A percentile compares a stretch with the other conserved stretches of the same genome.
Conservation (phyloP, 805 yeast species). For the Cephaloascus fragrans region DNA sequence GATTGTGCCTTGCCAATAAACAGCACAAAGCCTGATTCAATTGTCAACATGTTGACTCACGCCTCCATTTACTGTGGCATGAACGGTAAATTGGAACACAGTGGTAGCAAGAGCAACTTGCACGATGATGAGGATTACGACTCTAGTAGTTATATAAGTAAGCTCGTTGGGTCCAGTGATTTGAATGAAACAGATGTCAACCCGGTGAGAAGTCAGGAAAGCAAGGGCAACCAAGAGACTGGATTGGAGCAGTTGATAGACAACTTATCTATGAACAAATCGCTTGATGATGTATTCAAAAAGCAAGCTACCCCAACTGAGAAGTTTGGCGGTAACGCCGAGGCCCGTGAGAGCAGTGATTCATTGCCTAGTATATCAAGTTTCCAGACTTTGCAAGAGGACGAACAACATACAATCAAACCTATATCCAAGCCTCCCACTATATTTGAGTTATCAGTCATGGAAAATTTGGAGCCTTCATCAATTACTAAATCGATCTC, state of each 20-base stretch:
- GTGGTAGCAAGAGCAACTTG: slow-evolving; percentile 17
- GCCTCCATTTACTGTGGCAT: slow-evolving; percentile 43
- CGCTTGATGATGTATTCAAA: neutral
- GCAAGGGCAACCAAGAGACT: slow-evolving; percentile 2
- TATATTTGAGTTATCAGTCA: neutral
- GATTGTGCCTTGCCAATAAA: neutral
- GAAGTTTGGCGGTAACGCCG: neutral
- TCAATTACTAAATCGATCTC: neutral
- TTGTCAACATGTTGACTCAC: slow-evolving; percentile 46
- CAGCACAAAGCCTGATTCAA: slow-evolving; percentile 26
- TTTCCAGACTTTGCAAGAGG: neutral
- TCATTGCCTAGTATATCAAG: neutral
- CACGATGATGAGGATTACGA: slow-evolving; percentile 19
- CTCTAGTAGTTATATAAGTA: slow-evolving; percentile 7
- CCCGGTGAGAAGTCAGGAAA: slow-evolving; percentile 3
- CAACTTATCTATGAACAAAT: neutral
- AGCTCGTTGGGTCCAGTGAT: slow-evolving; percentile 1
- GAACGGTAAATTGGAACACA: slow-evolving; percentile 5
- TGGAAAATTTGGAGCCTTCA: neutral
- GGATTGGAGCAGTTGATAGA: neutral
- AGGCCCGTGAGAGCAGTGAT: neutral
- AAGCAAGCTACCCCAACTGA: neutral
- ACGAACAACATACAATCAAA: neutral
- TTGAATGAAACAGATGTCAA: slow-evolving; percentile 4
- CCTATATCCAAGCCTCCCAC: neutral